Evolutionary conservation across 306 rosid genomes (phyloP).

Genomic region (Albizia julibrissin): DNA sequence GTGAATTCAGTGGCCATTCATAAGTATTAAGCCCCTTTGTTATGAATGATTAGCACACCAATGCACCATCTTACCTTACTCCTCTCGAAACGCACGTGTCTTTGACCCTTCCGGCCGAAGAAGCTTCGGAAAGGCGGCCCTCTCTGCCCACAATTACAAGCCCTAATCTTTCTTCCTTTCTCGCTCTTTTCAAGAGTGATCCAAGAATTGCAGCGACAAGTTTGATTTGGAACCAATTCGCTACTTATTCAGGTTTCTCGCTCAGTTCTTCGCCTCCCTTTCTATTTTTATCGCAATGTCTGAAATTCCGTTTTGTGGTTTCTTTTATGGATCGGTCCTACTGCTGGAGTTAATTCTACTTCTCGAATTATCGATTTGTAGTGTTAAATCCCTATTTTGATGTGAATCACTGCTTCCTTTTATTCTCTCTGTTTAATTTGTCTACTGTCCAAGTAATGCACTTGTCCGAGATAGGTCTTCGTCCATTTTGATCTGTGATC

Average conservation of each 20-base stretch:
- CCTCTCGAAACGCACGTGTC: not conserved
- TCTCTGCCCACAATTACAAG: not conserved
- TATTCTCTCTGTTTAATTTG: constrained; percentile 6
- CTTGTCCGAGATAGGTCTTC: not conserved
- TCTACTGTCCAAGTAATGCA: constrained; percentile 17
- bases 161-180: constrained; percentile 7
- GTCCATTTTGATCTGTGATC: constrained; percentile 25
- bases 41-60: not conserved
- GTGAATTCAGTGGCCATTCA: not conserved
- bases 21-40: not conserved
- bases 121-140: constrained; percentile 18
- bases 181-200: not conserved
- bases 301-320: not conserved
- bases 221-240: not conserved
- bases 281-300: not conserved
- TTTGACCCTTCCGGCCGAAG: constrained; percentile 12
- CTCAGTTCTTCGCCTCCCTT: not conserved
- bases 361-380: not conserved
- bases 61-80: not conserved
- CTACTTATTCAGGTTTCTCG: not conserved
- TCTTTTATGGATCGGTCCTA: not conserved
- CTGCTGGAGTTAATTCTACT: not conserved
- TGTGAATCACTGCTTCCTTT: not conserved
- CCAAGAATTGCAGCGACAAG: not conserved
- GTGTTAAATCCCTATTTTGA: not conserved